Percentiles rank a stretch among this genome's conserved stretches.
Conservation (phyloP, 495 filamentous ascomycete genomes). For the Daldinia concentrica region DNA sequence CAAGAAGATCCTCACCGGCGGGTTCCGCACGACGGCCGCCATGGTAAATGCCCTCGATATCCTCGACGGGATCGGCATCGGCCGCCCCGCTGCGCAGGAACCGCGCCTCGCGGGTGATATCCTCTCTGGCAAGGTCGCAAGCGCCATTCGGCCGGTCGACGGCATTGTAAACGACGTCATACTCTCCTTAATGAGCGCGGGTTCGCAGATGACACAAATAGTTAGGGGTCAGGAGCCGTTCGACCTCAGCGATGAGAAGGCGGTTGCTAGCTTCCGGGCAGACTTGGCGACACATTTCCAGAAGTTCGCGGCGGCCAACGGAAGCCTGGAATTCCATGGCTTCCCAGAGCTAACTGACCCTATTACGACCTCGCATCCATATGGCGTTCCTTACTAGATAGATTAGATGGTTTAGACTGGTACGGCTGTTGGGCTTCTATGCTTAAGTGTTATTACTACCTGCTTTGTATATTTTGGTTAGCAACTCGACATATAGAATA, state of each 20-base stretch:
- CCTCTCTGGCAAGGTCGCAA: slow-evolving; percentile 58
- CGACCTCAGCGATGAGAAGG: slow-evolving; percentile 57
- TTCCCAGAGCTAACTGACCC: slow-evolving; percentile 6
- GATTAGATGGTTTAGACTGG: not conserved
- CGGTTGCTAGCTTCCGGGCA: slow-evolving; percentile 42
- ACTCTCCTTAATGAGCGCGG: slow-evolving; percentile 56
- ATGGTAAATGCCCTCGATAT: slow-evolving; percentile 62
- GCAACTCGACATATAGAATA: not conserved
- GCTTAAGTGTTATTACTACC: not conserved
- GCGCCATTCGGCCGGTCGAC: slow-evolving; percentile 56
- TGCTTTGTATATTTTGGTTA: not conserved
- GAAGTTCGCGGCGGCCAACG: slow-evolving; percentile 36
- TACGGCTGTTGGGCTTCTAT: not conserved
- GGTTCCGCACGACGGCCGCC: slow-evolving; percentile 57
- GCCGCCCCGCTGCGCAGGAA: slow-evolving; percentile 54
- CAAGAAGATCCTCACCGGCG: slow-evolving; percentile 64
- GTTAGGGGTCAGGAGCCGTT: slow-evolving; percentile 62
- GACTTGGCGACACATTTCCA: slow-evolving; percentile 31
- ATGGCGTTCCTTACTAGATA: slow-evolving; percentile 26
- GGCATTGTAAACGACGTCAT: slow-evolving; percentile 59
- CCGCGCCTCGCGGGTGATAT: slow-evolving; percentile 57
- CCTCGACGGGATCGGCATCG: slow-evolving; percentile 66
- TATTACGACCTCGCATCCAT: slow-evolving; percentile 12
- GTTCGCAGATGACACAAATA: slow-evolving; percentile 61
- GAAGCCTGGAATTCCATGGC: slow-evolving; percentile 23